phyloP scores from a whole-genome alignment of 371 early-diverging fungal species.

The Fennellomyces sp. region DNA sequence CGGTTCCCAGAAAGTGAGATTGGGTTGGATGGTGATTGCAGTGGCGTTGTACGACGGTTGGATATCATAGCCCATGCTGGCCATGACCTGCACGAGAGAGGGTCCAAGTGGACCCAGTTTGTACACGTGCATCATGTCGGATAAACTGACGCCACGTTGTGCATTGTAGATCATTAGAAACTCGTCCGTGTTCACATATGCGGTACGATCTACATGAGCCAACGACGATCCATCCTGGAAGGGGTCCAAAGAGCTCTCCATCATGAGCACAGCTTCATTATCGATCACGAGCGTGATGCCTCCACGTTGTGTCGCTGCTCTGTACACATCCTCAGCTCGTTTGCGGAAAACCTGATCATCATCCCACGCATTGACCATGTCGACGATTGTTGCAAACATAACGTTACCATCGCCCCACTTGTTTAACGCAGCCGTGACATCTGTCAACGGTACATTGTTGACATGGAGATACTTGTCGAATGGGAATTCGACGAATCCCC shows the following conservation, averaged over 20 bases:
- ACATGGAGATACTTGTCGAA: constrained; percentile 33
- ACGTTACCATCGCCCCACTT: constrained; percentile 28
- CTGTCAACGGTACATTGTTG: constrained; percentile 13
- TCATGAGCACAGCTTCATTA: constrained; percentile 2
- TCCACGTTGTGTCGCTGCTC: constrained; percentile 7
- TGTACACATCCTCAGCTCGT: constrained; percentile 20
- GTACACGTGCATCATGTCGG: not conserved
- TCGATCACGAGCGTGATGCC: constrained; percentile 9
- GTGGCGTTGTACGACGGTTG: constrained; percentile 9
- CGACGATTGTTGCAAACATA: constrained; percentile 25
- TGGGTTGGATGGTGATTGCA: constrained; percentile 17
- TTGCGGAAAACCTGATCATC: constrained; percentile 4
- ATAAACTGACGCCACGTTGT: constrained; percentile 19
- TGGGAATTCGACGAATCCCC: constrained; percentile 52
- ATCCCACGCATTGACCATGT: constrained; percentile 44
- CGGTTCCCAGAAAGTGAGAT: constrained; percentile 32
- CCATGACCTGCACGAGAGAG: constrained; percentile 28
- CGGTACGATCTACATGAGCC: constrained; percentile 37
- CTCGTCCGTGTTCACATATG: constrained; percentile 28
- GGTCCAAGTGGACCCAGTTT: constrained; percentile 53
- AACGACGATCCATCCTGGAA: constrained; percentile 41
- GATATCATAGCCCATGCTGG: constrained; percentile 44
- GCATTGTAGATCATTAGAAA: constrained; percentile 48
- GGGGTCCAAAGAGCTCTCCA: constrained; percentile 42
- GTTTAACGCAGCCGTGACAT: constrained; percentile 22